A percentile compares a stretch with the other conserved stretches of the same genome.
Conservation (phyloP, 345 rosid species). For the Populus deltoides region DNA sequence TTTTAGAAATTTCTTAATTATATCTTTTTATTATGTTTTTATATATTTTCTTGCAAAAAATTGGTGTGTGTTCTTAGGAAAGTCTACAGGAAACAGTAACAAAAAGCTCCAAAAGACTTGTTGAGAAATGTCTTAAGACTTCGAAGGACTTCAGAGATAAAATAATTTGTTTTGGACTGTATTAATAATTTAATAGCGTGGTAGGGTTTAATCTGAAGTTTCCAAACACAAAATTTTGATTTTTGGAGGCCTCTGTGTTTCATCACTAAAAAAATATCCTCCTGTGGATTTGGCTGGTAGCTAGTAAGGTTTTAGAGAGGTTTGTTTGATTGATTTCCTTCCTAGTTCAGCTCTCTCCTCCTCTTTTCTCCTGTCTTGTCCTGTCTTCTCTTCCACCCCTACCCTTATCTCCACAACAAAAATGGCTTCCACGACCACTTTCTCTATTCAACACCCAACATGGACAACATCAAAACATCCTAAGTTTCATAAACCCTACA, state of each 20-base stretch:
- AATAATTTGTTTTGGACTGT: background rate
- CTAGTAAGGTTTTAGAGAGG: constrained; percentile 50
- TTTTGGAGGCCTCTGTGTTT: background rate
- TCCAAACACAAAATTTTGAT: background rate
- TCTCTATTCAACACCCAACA: constrained; percentile 42
- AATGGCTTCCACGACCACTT: constrained; percentile 49
- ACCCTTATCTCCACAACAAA: constrained; percentile 9
- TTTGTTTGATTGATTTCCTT: constrained; percentile 14
- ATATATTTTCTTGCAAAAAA: too few relatives aligned
- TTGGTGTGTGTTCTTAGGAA: background rate
- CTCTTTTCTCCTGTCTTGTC: background rate
- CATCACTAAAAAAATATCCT: background rate
- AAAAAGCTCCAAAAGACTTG: background rate
- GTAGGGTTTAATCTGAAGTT: background rate
- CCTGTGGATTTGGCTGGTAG: background rate
- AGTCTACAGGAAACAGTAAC: background rate
- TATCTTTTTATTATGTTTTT: too few relatives aligned
- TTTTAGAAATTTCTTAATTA: too few relatives aligned
- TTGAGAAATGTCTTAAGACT: background rate
- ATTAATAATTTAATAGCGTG: background rate
- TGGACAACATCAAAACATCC: constrained; percentile 27
- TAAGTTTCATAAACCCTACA: constrained; percentile 30
- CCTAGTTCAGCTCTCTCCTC: background rate
- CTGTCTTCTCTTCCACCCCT: constrained; percentile 11
- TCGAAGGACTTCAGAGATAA: background rate